Base-by-base conservation (phyloP, 805 yeast species). In the Wickerhamiella musiphila region DNA sequence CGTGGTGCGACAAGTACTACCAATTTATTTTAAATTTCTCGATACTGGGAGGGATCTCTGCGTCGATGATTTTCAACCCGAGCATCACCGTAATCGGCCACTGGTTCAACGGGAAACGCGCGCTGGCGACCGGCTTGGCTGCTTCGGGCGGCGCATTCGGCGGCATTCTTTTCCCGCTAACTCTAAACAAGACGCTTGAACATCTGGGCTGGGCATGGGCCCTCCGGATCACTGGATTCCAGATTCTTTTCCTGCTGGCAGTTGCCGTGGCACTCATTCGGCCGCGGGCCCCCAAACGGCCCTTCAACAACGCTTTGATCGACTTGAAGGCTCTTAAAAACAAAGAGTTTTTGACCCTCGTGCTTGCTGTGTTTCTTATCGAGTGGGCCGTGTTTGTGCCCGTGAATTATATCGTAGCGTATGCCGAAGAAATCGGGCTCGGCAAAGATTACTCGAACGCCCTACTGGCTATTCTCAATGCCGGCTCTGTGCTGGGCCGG, bases 61-160 rank as follows among this genome's bases (percentile, higher is more conserved):
- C 54, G 12, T 43, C 59, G 18, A 32, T 54, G 26, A 43, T 72
- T 3, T 60, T 68, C 46, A 65, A 68, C 6, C 78, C 79, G 0
- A 47, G 63, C 17, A 48, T 71, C 2, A 66, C 73, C 2, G 69
- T 63, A 8, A 52, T 70, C 5, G 64, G 73, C 26, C 83, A 76
- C 42, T 74, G 75, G 68, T 76, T 74, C 43, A 47, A 54, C 35
- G 54, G 51, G 16, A 65, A 61, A 35, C 58, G 79, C 37, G 81
- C 75, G 0, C 46, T 61, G 34, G 78, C 75, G 5, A 56, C 70
- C 22, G 78, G 81, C 0, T 40, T 72, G 3, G 73, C 75, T 4
- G 68, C 74, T 34, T 52, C 70, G 7, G 82, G 81, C 2, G 78
- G 78, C 1, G 68, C 77, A 3, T 50, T 70, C 5, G 82, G 81